Evolutionary conservation across 1,284 basidiomycete genomes (phyloP), one percentile per base, ranked within the genome.

Genomic region (Trichosporon coremiiforme): DNA sequence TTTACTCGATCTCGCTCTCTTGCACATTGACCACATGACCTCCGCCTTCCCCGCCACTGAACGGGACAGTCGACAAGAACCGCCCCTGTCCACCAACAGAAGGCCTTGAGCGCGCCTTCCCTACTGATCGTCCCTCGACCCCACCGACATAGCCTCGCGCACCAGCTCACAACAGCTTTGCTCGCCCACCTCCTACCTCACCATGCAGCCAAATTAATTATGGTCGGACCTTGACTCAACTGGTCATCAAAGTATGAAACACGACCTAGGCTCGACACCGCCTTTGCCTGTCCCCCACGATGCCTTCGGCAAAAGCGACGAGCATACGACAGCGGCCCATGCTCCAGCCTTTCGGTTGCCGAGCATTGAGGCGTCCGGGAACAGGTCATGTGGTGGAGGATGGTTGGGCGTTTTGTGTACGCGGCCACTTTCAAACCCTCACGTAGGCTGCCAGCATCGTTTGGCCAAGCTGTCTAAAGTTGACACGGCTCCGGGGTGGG

Each of bases 21-120:
- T 31, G 53, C 53, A 31, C 53, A 13, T 31, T 29, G 50, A 53
- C 22, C 50, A 53, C 50, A 53, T 53, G 50, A 53, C 50, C 47
- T 50, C 6, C 50, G 20, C 50, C 45, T n/a, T 13, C 50, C 20
- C 50, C n/a, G 50, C 20, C 50, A 53, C n/a, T 53, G 50, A 12
- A 25, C 20, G 50, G 25, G 41, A 45, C 50, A 25, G 7, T 20
- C 50, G 50, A 53, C 50, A 25, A 25, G 50, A 22, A 10, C 20
- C 20, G 10, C 50, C 50, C 10, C 50, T 53, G n/a, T 20, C 50
- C 20, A 53, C 50, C 50, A 10, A 25, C 50, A 2, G 9, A 9
- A 53, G 20, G 20, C 50, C 4, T 7, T 12, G 50, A 20, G 7
- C 50, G 20, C 20, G 50, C 50, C 50, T 25, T 53, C 50, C 50